These are phyloP conservation scores for Backusella tarrabulga DNA, from an alignment of 192 early-diverging fungal genomes.

Conservation along the genomic window DNA sequence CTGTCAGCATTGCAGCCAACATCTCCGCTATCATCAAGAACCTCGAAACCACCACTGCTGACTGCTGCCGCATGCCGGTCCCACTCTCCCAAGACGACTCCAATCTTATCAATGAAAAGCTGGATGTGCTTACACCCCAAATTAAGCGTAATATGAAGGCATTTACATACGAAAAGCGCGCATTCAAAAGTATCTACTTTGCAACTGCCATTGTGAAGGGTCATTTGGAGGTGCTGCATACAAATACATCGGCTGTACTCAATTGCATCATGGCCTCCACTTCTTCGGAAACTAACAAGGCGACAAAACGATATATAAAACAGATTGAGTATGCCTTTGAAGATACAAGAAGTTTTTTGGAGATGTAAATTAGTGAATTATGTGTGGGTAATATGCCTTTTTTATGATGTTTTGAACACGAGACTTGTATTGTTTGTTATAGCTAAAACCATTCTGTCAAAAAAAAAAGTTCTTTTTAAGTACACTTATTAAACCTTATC, in stretches of 20 bases:
- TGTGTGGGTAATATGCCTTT: too few relatives aligned
- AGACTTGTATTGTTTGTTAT: not conserved
- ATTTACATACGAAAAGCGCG: not conserved
- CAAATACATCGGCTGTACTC: not conserved
- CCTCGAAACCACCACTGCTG: not conserved
- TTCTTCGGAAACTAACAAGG: not conserved
- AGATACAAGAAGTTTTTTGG: not conserved
- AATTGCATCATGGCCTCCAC: not conserved
- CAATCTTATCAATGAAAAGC: not conserved
- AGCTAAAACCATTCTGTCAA: not conserved
- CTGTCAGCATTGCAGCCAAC: not conserved
- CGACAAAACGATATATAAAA: not conserved
- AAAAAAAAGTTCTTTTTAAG: not conserved
- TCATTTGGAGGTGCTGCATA: not conserved
- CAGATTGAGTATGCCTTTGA: not conserved
- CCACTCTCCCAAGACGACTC: not conserved
- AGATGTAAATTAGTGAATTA: not conserved
- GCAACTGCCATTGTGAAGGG: not conserved
- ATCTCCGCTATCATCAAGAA: not conserved
- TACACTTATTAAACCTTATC: not conserved
- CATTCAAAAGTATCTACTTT: not conserved
- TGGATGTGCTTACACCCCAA: not conserved
- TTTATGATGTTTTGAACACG: not conserved
- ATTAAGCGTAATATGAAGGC: not conserved
- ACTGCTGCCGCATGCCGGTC: not conserved